These are phyloP conservation scores for Sugiyamaella qingdaonensis DNA, from an alignment of 805 yeast genomes.

Conservation along the genomic window DNA sequence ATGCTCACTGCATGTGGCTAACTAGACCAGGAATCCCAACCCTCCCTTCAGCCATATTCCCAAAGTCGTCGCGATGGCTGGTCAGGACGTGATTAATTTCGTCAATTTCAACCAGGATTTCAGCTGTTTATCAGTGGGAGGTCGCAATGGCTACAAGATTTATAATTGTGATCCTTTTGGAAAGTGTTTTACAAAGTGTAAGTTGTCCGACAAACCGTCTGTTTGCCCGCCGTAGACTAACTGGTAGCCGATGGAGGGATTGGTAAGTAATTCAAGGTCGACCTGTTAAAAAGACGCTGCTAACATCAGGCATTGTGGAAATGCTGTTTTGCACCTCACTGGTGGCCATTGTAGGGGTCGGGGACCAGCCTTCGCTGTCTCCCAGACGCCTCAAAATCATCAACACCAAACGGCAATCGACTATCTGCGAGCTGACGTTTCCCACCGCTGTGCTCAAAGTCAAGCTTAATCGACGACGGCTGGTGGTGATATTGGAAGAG, in stretches of 20 bases:
- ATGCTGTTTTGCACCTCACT: slow-evolving; percentile 89
- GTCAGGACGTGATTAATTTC: slow-evolving; percentile 35
- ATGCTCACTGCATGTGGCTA: neutral
- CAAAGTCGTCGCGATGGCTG: slow-evolving; percentile 2
- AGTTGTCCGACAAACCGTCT: slow-evolving; percentile 21
- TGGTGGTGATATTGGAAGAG: slow-evolving; percentile 71
- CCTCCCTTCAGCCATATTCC: neutral
- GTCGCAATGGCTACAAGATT: slow-evolving; percentile 60
- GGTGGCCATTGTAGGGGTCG: slow-evolving; percentile 76
- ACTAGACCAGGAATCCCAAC: neutral
- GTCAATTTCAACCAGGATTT: slow-evolving; percentile 88
- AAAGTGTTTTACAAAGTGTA: slow-evolving; percentile 49
- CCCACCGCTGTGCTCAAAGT: slow-evolving; percentile 71
- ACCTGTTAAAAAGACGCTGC: neutral
- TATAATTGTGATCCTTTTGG: slow-evolving; percentile 89
- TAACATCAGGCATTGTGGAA: slow-evolving; percentile 51
- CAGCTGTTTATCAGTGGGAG: slow-evolving; percentile 72
- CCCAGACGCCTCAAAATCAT: slow-evolving; percentile 81
- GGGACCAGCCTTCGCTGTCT: slow-evolving; percentile 56
- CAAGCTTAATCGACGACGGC: slow-evolving; percentile 73
- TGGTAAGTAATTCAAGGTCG: slow-evolving; percentile 14
- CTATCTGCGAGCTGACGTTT: slow-evolving; percentile 84
- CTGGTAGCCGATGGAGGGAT: slow-evolving; percentile 35
- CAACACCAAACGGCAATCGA: slow-evolving; percentile 71
- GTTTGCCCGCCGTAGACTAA: neutral